These are phyloP conservation scores for Flaveria sonorensis DNA, from an alignment of 129 eudicot species.

Conservation along the genomic window DNA sequence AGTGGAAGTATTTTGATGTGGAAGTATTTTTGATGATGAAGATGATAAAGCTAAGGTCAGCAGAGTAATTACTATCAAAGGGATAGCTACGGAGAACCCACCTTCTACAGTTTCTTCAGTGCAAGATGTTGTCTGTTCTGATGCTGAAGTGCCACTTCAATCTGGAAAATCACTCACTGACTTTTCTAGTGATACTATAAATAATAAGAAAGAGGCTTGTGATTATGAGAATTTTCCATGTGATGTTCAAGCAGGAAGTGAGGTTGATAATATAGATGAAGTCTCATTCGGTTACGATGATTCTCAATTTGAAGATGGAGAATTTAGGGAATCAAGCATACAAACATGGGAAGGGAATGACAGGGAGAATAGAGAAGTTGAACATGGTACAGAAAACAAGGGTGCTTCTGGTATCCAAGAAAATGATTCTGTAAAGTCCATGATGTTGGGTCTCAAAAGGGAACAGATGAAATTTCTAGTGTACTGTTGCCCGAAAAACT, in stretches of 20 bases:
- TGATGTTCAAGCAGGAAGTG: constrained; percentile 24
- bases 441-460: constrained; percentile 16
- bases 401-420: constrained; percentile 19
- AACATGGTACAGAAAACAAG: constrained; percentile 4
- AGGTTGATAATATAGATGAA: constrained; percentile 32
- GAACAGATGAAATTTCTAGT: constrained; percentile 29
- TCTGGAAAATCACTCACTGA: constrained; percentile 20
- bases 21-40: neutral
- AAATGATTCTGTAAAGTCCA: neutral
- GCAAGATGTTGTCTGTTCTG: constrained; percentile 10
- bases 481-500: constrained; percentile 32
- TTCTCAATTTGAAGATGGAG: constrained; percentile 50
- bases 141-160: constrained; percentile 18
- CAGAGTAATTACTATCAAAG: constrained; percentile 1
- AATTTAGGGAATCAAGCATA: constrained; percentile 38
- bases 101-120: constrained; percentile 18
- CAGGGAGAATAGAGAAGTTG: constrained; percentile 29
- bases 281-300: constrained; percentile 39
- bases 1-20: neutral
- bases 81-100: neutral
- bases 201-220: constrained; percentile 5
- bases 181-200: constrained; percentile 5
- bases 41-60: constrained; percentile 16
- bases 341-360: constrained; percentile 38
- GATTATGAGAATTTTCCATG: constrained; percentile 15